phyloP scores from a whole-genome alignment of 495 filamentous ascomycete genomes.

The Saxispiralis lemnorum region DNA sequence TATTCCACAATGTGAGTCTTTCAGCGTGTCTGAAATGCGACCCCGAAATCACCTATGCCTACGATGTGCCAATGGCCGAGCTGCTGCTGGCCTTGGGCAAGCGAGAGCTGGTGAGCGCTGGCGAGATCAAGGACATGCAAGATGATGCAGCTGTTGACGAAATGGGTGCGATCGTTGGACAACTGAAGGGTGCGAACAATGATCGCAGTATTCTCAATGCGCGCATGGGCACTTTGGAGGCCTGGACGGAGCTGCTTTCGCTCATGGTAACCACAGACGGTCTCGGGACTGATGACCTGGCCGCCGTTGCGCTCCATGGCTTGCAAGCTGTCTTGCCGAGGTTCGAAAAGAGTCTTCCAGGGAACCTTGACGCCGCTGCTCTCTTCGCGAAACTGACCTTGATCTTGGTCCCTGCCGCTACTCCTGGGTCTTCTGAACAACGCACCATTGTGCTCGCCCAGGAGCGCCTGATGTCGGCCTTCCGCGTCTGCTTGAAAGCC shows the following conservation, averaged over 20 bases:
- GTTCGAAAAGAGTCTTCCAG: constrained; percentile 51
- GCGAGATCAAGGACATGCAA: constrained; percentile 33
- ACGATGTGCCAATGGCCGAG: constrained; percentile 43
- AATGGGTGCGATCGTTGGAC: constrained; percentile 39
- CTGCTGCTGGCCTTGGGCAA: constrained; percentile 40
- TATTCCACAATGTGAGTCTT: constrained; percentile 46
- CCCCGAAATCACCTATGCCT: constrained; percentile 24
- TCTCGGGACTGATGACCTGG: constrained; percentile 46
- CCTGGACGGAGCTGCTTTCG: constrained; percentile 67
- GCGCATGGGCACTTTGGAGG: constrained; percentile 39
- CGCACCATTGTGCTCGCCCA: constrained; percentile 40
- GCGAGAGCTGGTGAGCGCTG: constrained; percentile 34
- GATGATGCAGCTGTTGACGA: constrained; percentile 44
- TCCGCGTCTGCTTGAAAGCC: constrained; percentile 62
- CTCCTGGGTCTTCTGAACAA: constrained; percentile 20
- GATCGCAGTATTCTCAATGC: constrained; percentile 27
- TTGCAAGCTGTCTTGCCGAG: constrained; percentile 75
- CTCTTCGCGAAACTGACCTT: constrained; percentile 63
- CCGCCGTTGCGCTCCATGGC: constrained; percentile 62
- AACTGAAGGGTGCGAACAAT: constrained; percentile 37
- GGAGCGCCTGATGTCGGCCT: constrained; percentile 79
- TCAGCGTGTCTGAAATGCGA: constrained; percentile 29
- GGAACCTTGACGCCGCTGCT: constrained; percentile 45
- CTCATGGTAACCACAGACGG: constrained; percentile 63
- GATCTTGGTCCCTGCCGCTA: constrained; percentile 43